Base-by-base conservation (phyloP, 352 stramenopile genomes). In the Phytophthora vignae region DNA sequence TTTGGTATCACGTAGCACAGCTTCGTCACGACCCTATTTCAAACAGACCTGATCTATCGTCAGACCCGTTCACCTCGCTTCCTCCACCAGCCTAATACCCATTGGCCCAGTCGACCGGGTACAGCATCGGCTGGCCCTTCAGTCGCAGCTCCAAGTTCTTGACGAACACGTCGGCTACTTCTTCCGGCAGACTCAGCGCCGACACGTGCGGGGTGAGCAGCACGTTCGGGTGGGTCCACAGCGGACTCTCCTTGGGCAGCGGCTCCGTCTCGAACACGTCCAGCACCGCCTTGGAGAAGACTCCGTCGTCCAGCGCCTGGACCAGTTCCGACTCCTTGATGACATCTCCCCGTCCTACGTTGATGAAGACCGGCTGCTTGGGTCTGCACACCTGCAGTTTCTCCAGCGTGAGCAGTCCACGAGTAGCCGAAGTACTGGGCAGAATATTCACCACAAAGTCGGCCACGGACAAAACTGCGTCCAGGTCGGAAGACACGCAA, bases 371-470 rank as follows among this genome's bases (percentile, higher is more conserved):
- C 17, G 89, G 88, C 69, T 89, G 71, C 76, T 89, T 85, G 6
- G 65, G 44, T 0, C 71, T 67, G 54, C 87, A 93, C 9, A 69
- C 57, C 27, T 76, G 29, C 12, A 97, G 64, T 15, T 67, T 75
- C 22, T 75, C 55, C 29, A 83, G 55, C 15, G 64, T 83, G 14
- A 98, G 73, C 21, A 97, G 58, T 44, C 83, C 76, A 25, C 73
- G 76, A n/a, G 92, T 98, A n/a, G 78, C 77, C 0, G 54, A n/a
- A 8, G 92, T 98, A 52, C 90, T 97, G 21, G 91, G 91, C 48
- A 98, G 71, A 38, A 96, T 79, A 48, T 88, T 95, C 31, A 98
- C 82, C 15, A 97, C 58, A 64, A 91, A 96, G 76, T 98, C 91
- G 27, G 77, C 74, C 27, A 67, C 68, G 3, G 64, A 53, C 15